Base-by-base conservation (phyloP, 352 stramenopile genomes). In the Phytophthora pisi region DNA sequence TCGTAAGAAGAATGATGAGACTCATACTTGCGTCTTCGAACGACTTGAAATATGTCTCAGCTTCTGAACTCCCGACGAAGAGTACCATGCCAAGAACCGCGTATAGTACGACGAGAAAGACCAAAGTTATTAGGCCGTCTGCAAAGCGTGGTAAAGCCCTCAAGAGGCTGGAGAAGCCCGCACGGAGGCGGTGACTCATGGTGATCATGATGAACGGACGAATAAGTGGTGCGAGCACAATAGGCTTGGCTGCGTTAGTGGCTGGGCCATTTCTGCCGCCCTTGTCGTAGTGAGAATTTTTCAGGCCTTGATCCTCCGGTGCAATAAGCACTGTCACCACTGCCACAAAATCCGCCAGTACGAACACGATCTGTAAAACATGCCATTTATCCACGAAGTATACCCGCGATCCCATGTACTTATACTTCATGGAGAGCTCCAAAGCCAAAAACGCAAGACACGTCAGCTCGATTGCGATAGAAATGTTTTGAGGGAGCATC, bases 1-100 rank as follows among this genome's bases (percentile, higher is more conserved):
- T 96, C 26, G 88, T 94, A 11, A 92, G 52, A 59, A 93, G 52
- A 26, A 93, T 78, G 30, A 91, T 74, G 51, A 95, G 65, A 36
- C 79, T 88, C 67, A 89, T 74, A 38, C 66, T 80, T 8, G 83
- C 57, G 23, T 88, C 78, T 16, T 66, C 56, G 30, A 91, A 89
- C 15, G 75, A 75, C 18, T 56, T 65, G 40, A 92, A 91, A 50
- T 88, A 88, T 43, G 58, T 53, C 1, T 55, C 59, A 28, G 74
- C 82, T 73, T 90, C 81, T 9, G 67, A 42, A 0, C 72, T 85
- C n/a, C 78, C 82, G 68, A 87, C 74, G 38, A 93, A 93, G 26
- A 91, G 57, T 18, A 93, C 73, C 79, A 86, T 86, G 1, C 80
- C 81, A 16, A 78, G 77, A 11, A 86, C 82, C 3, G 78, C 73